These are phyloP conservation scores for Pharnaceum exiguum DNA, from an alignment of 148 eudicot species.

Conservation along the genomic window DNA sequence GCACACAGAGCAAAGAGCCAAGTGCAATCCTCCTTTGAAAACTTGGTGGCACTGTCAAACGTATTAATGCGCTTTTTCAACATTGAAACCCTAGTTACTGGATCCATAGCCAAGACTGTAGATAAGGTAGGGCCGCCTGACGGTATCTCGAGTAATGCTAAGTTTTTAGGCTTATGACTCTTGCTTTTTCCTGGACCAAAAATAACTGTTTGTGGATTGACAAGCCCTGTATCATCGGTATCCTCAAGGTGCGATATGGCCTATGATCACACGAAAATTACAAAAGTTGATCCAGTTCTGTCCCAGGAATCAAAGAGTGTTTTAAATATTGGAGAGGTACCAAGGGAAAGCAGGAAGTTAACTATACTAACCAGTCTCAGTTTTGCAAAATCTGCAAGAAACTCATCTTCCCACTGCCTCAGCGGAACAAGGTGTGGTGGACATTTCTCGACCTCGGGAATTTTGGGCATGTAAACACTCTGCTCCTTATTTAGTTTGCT, in stretches of 20 bases:
- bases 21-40: constrained; percentile 46
- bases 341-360: neutral
- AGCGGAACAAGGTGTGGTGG: constrained; percentile 64
- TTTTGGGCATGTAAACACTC: constrained; percentile 78
- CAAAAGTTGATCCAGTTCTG: neutral
- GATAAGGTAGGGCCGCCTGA: constrained; percentile 49
- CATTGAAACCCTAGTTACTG: constrained; percentile 48
- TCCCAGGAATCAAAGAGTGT: neutral
- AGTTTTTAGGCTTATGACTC: constrained; percentile 1
- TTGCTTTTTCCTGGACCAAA: constrained; percentile 10
- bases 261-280: constrained; percentile 26
- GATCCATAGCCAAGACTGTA: constrained; percentile 52
- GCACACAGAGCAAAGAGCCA: constrained; percentile 92
- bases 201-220: constrained; percentile 16
- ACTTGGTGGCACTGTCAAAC: constrained; percentile 29
- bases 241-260: constrained; percentile 35
- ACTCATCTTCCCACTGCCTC: constrained; percentile 76
- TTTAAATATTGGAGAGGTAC: neutral
- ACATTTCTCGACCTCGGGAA: constrained; percentile 77
- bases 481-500: constrained; percentile 54
- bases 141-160: constrained; percentile 11
- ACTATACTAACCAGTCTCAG: constrained; percentile 66
- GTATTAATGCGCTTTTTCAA: constrained; percentile 50
- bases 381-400: constrained; percentile 68
- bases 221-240: constrained; percentile 15